phyloP scores from a whole-genome alignment of 2,329 filamentous ascomycete genomes.

The Madurella mycetomatis region DNA sequence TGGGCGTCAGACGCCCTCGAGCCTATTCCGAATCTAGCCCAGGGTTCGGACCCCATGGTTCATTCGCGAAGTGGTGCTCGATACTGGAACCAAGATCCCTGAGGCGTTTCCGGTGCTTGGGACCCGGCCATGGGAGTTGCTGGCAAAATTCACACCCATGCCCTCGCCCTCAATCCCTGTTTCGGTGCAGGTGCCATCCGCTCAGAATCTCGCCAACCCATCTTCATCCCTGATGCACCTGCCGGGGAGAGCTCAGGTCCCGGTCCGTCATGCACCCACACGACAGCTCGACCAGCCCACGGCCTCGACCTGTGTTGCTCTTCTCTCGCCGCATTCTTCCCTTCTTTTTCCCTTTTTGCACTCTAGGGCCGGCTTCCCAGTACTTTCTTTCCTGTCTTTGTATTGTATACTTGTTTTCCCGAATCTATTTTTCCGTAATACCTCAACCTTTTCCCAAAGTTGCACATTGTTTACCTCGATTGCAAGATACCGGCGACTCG shows the following conservation, averaged over 20 bases:
- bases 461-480: not conserved
- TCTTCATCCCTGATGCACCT: constrained; percentile 22
- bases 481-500: not conserved
- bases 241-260: constrained; percentile 19
- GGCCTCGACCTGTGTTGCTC: constrained; percentile 1
- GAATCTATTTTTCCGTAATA: constrained; percentile 12
- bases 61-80: constrained; percentile 12
- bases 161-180: constrained; percentile 9
- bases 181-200: constrained; percentile 10
- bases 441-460: constrained; percentile 3
- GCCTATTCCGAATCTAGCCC: not conserved
- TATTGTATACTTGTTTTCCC: constrained; percentile 17
- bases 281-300: constrained; percentile 17
- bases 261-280: constrained; percentile 23
- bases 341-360: constrained; percentile 10
- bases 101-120: constrained; percentile 18
- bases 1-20: not conserved
- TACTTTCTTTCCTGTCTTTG: constrained; percentile 15
- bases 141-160: constrained; percentile 19
- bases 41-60: not conserved
- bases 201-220: constrained; percentile 2
- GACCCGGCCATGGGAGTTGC: constrained; percentile 10
- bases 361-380: constrained; percentile 3
- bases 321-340: constrained; percentile 18
- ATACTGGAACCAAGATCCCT: constrained; percentile 13